Base-by-base conservation (phyloP, 768 basidiomycete species). In the Pleurotus djamor region DNA sequence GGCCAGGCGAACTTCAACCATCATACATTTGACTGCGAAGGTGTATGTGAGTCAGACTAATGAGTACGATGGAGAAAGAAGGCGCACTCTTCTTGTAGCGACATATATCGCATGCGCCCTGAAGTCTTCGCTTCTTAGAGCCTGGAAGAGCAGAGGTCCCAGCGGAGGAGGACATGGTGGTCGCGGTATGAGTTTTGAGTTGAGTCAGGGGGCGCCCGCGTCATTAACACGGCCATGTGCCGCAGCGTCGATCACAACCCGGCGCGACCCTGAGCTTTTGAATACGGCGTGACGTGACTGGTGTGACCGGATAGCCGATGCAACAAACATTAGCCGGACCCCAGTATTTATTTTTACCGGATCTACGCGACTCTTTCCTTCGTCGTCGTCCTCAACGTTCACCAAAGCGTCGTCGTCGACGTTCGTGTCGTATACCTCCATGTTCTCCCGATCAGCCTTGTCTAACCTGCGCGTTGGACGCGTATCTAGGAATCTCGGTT, bases 61-160 rank as follows among this genome's bases (percentile, higher is more conserved):
- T 17, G 5, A 41, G 43, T 5, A 43, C n/a, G 38, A 34, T 32
- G 14, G 28, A 57, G 14, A 14, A 17, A 12, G 17, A 9, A 13
- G 34, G 72, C 83, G 62, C 59, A 88, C 91, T 86, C 75, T 95
- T 95, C 79, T 93, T 94, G 59, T 90, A 78, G 38, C 92, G 78
- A 68, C 92, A 94, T 0, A 86, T 81, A 66, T 94, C 92, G 67
- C 92, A 94, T 5, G 91, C 91, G 33, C 91, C 74, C 71, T 91
- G 88, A 34, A 92, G 81, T 61, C 85, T 79, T 41, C 90, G 74
- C 69, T 89, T 91, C 77, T 92, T 92, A 4, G 54, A 56, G 41
- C 54, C 54, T 37, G 54, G 54, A 13, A 56, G 16, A 44, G 54
- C 38, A 5, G n/a, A 17, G 44, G 32, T 32, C 5, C 38, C 21